A percentile compares a stretch with the other conserved stretches of the same genome.
Conservation (phyloP, 2,329 filamentous ascomycete genomes). For the Ploettnerulaceae sp. region DNA sequence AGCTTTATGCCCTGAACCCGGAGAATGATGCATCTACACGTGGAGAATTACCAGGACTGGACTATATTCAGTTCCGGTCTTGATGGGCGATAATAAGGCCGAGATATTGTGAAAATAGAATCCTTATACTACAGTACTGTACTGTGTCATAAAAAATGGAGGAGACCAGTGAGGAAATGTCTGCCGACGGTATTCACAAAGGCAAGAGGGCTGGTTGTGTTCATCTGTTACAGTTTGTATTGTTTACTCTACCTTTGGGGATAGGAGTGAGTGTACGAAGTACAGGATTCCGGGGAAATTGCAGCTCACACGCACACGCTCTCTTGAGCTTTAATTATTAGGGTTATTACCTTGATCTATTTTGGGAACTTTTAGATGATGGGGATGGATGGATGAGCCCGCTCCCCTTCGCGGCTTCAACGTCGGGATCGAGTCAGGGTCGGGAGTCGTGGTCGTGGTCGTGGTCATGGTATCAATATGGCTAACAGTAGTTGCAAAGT, state of each 20-base stretch:
- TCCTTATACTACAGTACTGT: not conserved
- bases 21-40: slow-evolving; percentile 3
- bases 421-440: not conserved
- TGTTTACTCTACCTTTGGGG: not conserved
- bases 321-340: not conserved
- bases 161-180: no score
- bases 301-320: not conserved
- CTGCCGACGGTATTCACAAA: no score
- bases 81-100: not conserved
- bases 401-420: not conserved
- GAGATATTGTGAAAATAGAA: no score
- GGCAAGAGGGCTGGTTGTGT: no score
- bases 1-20: slow-evolving; percentile 1
- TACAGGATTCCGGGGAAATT: slow-evolving; percentile 2
- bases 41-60: not conserved
- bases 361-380: not conserved
- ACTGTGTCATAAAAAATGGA: no score
- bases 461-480: not conserved
- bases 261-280: not conserved
- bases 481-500: not conserved
- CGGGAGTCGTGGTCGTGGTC: no score
- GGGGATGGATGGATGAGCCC: not conserved
- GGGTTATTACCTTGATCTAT: not conserved
- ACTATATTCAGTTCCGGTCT: not conserved
- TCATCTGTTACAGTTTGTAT: no score